A percentile compares a stretch with the other conserved stretches of the same genome.
phyloP scores from a whole-genome alignment of 192 early-diverging fungal genomes.

The Spizellomyces punctatus region DNA sequence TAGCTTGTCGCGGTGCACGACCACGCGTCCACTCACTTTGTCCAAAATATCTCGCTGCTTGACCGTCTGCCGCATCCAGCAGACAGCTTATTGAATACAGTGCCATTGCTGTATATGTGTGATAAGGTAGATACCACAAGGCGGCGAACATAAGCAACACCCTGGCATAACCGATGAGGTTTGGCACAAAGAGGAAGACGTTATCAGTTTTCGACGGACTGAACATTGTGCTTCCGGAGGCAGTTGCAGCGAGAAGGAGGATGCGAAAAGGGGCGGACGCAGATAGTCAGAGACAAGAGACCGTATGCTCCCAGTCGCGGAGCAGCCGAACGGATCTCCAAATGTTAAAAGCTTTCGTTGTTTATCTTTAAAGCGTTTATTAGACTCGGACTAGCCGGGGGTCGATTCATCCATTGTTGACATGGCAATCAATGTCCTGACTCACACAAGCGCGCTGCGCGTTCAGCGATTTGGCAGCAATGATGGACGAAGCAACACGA shows the following conservation, averaged over 20 bases:
- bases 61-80: conserved; percentile 92
- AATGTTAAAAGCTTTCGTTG: too few species aligned
- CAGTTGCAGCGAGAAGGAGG: not conserved
- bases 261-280: too few species aligned
- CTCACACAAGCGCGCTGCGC: too few species aligned
- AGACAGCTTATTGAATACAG: conserved; percentile 88
- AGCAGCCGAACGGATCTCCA: too few species aligned
- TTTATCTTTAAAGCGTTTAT: too few species aligned
- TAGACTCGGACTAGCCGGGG: too few species aligned
- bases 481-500: conserved; percentile 32
- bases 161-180: conserved; percentile 86
- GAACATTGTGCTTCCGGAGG: conserved; percentile 9
- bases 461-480: not conserved
- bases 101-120: conserved; percentile 71
- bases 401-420: too few species aligned
- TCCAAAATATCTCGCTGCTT: conserved; percentile 87
- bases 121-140: conserved; percentile 71
- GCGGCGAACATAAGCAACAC: conserved; percentile 75
- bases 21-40: conserved; percentile 68
- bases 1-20: not conserved
- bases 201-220: conserved; percentile 26
- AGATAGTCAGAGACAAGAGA: too few species aligned
- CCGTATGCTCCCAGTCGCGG: too few species aligned
- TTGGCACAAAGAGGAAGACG: conserved; percentile 78
- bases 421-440: too few species aligned